Evolutionary conservation across 257 asterid genomes (phyloP), one percentile per base, ranked within the genome.

Genomic region (Scutellaria baicalensis): DNA sequence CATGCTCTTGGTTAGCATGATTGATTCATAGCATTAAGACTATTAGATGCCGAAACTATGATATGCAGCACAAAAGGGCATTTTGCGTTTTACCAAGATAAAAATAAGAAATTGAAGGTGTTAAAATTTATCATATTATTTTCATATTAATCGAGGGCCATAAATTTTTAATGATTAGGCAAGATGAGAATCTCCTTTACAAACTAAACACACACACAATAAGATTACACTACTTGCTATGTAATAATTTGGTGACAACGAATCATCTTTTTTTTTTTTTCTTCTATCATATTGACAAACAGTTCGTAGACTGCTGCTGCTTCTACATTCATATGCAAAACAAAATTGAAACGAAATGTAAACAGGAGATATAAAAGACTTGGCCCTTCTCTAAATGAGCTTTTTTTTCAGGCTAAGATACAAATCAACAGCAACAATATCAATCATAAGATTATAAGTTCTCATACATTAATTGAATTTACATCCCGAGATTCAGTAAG

Each of bases 371-470:
- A 27, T 6, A 20, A 60, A 59, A 64, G 43, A 20, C 13, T 42
- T 5, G 36, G 18, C 31, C 27, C 9, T n/a, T 23, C 20, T 39
- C 21, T 64, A 62, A 69, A 44, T 33, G 47, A 6, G 17, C 44
- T 40, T 49, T 50, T 47, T n/a, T 2, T 20, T 27, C 54, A 27
- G 54, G 45, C 49, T 50, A 79, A 17, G 20, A 39, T 35, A 69
- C 31, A 13, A 33, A 50, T 63, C 60, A 63, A 64, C 52, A 59
- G 71, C 59, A 60, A 70, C 21, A 35, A 20, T 57, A 61, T 44
- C 71, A 38, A 73, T 23, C 42, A 44, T 21, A 71, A 80, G 65
- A 36, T 43, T 8, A 66, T 17, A 17, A n/a, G 6, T 47, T 66
- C 8, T 58, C 64, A 72, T 59, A 70, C 40, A 36, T 42, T 16